phyloP scores from a whole-genome alignment of 2,329 filamentous ascomycete species.

The Calonectria hawksworthii region DNA sequence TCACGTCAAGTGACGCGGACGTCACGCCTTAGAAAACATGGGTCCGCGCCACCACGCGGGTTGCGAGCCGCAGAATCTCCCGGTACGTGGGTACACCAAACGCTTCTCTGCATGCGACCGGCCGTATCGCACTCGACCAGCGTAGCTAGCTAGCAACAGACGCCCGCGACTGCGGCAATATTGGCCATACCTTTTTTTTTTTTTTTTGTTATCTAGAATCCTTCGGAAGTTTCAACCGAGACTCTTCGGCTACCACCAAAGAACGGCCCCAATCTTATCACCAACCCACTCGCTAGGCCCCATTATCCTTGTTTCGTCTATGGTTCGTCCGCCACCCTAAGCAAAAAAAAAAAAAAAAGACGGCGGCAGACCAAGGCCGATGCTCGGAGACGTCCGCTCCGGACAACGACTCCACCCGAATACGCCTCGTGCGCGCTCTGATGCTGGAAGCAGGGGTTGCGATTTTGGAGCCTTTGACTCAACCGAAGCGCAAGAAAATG shows the following conservation, averaged over 20 bases:
- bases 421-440: slow-evolving; percentile 6
- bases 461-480: background rate
- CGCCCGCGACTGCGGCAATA: background rate
- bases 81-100: slow-evolving; percentile 21
- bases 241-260: background rate
- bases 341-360: background rate
- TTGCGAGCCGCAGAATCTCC: slow-evolving; percentile 23
- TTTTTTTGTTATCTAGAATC: background rate
- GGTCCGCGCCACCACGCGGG: slow-evolving; percentile 7
- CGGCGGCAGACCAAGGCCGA: slow-evolving; percentile 30
- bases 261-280: background rate
- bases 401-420: slow-evolving; percentile 22
- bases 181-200: background rate
- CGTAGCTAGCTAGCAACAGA: no score
- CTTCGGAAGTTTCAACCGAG: background rate
- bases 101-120: slow-evolving; percentile 18
- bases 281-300: background rate
- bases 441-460: background rate
- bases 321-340: background rate
- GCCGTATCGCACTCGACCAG: background rate
- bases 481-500: background rate
- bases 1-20: background rate
- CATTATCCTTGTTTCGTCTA: background rate
- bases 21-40: slow-evolving; percentile 4
- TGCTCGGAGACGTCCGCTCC: slow-evolving; percentile 32